These are phyloP conservation scores for Anethum foeniculum DNA, from an alignment of 140 eudicot genomes.

Conservation along the genomic window DNA sequence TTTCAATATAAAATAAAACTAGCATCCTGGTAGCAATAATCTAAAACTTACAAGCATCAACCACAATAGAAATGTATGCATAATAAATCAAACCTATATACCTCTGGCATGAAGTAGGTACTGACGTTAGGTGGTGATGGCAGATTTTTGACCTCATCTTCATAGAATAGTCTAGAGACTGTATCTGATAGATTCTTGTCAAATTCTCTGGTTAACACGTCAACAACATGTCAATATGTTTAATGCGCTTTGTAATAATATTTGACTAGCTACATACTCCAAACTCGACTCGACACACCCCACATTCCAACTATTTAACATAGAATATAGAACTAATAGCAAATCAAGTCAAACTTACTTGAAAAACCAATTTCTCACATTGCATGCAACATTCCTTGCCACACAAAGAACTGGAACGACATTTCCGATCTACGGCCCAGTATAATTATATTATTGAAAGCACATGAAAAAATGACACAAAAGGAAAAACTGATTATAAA, in stretches of 20 bases:
- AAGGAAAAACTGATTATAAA: conserved; percentile 8
- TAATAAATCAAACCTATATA: conserved; percentile 16
- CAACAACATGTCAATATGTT: conserved; percentile 1
- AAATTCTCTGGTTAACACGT: conserved; percentile 52
- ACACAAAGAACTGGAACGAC: conserved; percentile 95
- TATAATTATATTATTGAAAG: background rate
- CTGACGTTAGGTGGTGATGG: conserved; percentile 77
- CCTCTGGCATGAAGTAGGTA: conserved; percentile 83
- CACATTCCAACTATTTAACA: background rate
- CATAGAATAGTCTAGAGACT: conserved; percentile 53
- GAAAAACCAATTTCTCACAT: conserved; percentile 89
- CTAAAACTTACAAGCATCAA: background rate
- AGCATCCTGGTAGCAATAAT: conserved; percentile 45
- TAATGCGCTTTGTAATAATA: background rate
- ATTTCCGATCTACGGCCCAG: conserved; percentile 52
- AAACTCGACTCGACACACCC: background rate
- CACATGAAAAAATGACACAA: background rate
- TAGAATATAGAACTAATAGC: background rate
- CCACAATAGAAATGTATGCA: background rate
- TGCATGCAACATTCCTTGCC: conserved; percentile 95
- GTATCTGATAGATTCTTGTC: conserved; percentile 53
- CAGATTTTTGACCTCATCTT: conserved; percentile 55
- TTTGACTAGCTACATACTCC: background rate
- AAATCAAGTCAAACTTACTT: conserved; percentile 42
- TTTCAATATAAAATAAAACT: conserved; percentile 47